Base-by-base conservation (phyloP, 1,284 basidiomycete species). In the Cutaneotrichosporon curvatum region DNA sequence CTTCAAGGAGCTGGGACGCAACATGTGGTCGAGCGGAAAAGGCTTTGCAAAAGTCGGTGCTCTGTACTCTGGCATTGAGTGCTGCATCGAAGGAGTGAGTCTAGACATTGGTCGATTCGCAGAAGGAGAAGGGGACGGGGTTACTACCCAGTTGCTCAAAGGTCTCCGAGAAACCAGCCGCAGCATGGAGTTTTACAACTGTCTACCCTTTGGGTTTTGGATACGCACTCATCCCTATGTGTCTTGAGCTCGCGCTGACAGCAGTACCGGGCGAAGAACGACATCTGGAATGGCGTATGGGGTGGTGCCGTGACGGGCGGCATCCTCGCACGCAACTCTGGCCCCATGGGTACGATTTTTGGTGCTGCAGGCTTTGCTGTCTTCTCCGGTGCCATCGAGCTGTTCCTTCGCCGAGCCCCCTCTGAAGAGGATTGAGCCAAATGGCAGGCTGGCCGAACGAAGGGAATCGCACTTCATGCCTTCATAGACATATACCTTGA, bases 1-100 rank as follows among this genome's bases (percentile, higher is more conserved):
- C 34, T 87, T 97, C 72, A 87, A 83, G 65, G 92, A 97, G 58
- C 97, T 96, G 83, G 94, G 92, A 0, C 81, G 79, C 56, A 84
- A 83, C 37, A 95, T 97, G 90, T 92, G 82, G 80, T 76, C 79
- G 25, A 85, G 79, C 44, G 94, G 94, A 12, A 90, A 85, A 67
- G 87, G 90, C 0, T 97, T 97, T 63, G 92, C 84, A 1, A 95
- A 94, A 74, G 88, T 98, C 39, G 94, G 92, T 15, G 87, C 87
- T 5, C 64, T 98, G 40, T 98, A 90, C 68, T 84, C 88, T 15
- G 91, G 92, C 23, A 82, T 89, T 14, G 95, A 98, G 73, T 98
- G 94, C 65, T 83, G 89, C 53, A 86, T 97, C 50, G 94, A 98
- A 75, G 87, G 85, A 52, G 92, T 90, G 71, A 73, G 91, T 82